Evolutionary conservation across 129 eudicot genomes (phyloP), one percentile per base, ranked within the genome.

Genomic region (Centella asiatica): DNA sequence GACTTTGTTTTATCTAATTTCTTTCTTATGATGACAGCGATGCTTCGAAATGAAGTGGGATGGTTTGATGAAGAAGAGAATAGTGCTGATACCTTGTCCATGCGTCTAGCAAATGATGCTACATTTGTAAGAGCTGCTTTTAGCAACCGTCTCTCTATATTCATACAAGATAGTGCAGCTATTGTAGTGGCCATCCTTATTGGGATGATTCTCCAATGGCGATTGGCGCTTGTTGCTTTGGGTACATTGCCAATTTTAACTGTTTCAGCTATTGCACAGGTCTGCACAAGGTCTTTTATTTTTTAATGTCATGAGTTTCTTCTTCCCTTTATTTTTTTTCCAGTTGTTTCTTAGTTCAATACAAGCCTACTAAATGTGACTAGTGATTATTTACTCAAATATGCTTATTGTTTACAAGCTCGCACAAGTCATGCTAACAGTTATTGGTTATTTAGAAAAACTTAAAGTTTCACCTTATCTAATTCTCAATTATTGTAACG

Each of bases 1-100:
- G 24, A 18, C 24, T 44, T 4, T 61, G 23, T 49, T 52, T 3
- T 44, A 15, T 71, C 37, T 68, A 24, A 9, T 48, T 64, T 45
- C 37, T 13, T 64, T 48, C 47, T 28, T n/a, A n/a, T 18, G 0
- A 36, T 53, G 48, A 50, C 85, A 90, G 98, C 98, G 63, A 90
- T 90, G 94, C 89, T 90, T 69, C 85, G 90, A 29, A 90, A 90
- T 76, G 98, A 90, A 87, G 95, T 84, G 69, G 98, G 98, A 77
- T 90, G 98, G 98, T 90, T 90, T 76, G 98, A 90, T 72, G 95
- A 81, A n/a, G 98, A 86, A 68, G 95, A 87, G 53, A 90, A 90
- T 63, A 86, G 88, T 57, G 95, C 95, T 31, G 95, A 86, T 58
- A 87, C 85, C 55, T 70, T 90, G 66, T 90, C 98, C 67, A 86